Evolutionary conservation across 257 asterid species (phyloP).

Genomic region (Craterostigma plantagineum): DNA sequence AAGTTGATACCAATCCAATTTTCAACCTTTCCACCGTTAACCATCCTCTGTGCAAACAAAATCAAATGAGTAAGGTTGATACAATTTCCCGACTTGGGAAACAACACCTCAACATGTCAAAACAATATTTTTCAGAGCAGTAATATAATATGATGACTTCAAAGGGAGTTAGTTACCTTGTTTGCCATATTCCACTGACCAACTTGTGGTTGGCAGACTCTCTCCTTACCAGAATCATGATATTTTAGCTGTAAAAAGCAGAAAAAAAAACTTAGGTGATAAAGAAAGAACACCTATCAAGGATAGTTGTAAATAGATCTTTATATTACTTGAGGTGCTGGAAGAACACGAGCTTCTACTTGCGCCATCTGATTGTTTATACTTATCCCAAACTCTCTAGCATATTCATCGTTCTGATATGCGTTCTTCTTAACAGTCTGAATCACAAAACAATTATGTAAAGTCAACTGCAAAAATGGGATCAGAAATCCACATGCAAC

Average conservation of each 20-base stretch:
- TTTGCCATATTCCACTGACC: constrained; percentile 99
- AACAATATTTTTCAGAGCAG: background rate
- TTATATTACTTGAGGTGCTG: constrained; percentile 63
- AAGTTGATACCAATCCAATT: constrained; percentile 74
- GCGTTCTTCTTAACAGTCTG: constrained; percentile 1
- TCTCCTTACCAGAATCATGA: constrained; percentile 85
- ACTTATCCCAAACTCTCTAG: constrained; percentile 77
- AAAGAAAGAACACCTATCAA: background rate
- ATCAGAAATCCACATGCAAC: too few relatives aligned
- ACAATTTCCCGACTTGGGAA: too few relatives aligned
- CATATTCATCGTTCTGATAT: constrained; percentile 38
- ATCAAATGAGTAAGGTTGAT: too few relatives aligned
- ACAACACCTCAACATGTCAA: background rate
- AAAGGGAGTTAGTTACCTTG: constrained; percentile 24
- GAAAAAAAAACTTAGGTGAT: background rate
- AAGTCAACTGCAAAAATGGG: too few relatives aligned
- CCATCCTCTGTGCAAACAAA: constrained; percentile 57
- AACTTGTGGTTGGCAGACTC: constrained; percentile 74
- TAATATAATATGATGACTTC: background rate
- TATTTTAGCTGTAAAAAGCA: constrained; percentile 59
- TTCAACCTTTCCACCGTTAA: constrained; percentile 70
- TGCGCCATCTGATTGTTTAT: constrained; percentile 72
- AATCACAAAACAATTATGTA: too few relatives aligned
- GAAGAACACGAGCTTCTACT: constrained; percentile 93
- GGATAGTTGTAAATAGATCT: background rate